Conservation (phyloP, 768 basidiomycete species). For the Phaeolepiota aurea region DNA sequence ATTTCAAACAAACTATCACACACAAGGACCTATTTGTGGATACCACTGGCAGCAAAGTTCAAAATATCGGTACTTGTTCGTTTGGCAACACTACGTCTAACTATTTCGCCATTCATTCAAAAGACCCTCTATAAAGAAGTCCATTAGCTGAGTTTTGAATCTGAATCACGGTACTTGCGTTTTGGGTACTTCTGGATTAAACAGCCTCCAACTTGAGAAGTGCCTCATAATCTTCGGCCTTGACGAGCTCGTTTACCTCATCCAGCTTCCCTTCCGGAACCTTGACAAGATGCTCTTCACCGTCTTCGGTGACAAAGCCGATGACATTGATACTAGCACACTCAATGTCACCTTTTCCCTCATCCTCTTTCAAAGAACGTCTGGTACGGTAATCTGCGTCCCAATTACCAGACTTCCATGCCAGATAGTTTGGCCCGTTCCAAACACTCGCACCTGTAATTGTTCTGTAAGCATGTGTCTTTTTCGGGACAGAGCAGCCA, state of each 20-base stretch:
- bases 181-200: too few relatives aligned
- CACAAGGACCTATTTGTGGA: too few relatives aligned
- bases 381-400: background rate
- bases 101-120: background rate
- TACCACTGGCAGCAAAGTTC: too few relatives aligned
- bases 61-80: too few relatives aligned
- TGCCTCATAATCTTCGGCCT: background rate
- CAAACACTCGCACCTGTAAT: background rate
- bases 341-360: background rate
- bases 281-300: conserved; percentile 1
- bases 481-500: background rate
- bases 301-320: background rate
- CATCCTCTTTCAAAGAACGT: background rate
- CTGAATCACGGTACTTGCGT: background rate
- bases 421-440: background rate
- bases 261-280: background rate
- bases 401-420: background rate
- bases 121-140: background rate
- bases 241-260: background rate
- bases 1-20: too few relatives aligned
- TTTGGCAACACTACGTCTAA: too few relatives aligned
- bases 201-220: conserved; percentile 1
- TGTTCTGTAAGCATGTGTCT: background rate
- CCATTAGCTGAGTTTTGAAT: background rate
- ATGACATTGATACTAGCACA: background rate